These are phyloP conservation scores for Russula virescens DNA, from an alignment of 768 basidiomycete genomes.

Conservation along the genomic window DNA sequence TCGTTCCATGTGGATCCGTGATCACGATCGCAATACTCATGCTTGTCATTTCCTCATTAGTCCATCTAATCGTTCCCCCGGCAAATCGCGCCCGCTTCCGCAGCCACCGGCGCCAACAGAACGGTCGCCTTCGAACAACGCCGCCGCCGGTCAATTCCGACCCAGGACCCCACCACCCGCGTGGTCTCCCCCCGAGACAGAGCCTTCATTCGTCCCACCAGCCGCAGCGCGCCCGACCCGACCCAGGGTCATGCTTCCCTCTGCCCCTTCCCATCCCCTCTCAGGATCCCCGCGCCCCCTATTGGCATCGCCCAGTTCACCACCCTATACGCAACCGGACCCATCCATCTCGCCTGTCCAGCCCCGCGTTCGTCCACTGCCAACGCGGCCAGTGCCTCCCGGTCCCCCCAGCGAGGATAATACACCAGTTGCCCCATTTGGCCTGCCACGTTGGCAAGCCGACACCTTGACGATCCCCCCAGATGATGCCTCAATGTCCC, in stretches of 20 bases:
- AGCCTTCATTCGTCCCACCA: neutral
- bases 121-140: neutral
- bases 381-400: conserved; percentile 13
- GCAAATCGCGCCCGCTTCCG: conserved; percentile 23
- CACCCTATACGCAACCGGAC: neutral
- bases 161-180: conserved; percentile 16
- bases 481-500: neutral
- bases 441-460: conserved; percentile 3
- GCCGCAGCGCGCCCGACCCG: conserved; percentile 4
- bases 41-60: conserved; percentile 12
- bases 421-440: conserved; percentile 14
- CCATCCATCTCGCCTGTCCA: neutral
- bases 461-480: neutral
- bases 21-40: conserved; percentile 9
- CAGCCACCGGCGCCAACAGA: conserved; percentile 8
- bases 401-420: conserved; percentile 21
- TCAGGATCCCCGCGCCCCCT: neutral
- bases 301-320: neutral
- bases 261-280: too few species aligned
- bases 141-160: neutral
- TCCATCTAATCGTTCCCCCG: conserved; percentile 2
- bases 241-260: neutral
- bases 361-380: conserved; percentile 12
- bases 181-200: conserved; percentile 16
- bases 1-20: neutral